phyloP scores from a whole-genome alignment of 2,329 filamentous ascomycete species.

The Annulohypoxylon truncatum region DNA sequence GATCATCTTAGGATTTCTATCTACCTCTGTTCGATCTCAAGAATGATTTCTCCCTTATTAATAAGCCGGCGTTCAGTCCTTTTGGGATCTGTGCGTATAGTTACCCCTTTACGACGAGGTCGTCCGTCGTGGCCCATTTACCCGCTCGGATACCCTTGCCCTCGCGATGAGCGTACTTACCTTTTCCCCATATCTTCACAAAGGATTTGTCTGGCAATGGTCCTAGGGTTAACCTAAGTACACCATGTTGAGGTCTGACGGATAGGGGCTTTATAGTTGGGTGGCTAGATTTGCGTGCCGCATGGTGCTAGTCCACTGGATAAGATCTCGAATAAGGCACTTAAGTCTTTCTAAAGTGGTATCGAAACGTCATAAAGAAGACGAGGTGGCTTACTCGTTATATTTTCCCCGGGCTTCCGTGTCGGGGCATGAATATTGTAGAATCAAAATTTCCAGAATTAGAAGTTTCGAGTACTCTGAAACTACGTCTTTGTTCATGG shows the following conservation, averaged over 20 bases:
- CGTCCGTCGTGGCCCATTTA: constrained; percentile 28
- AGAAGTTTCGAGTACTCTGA: no score
- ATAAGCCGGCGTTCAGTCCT: constrained; percentile 28
- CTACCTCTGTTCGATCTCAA: no score
- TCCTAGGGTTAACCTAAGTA: constrained; percentile 27
- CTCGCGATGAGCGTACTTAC: constrained; percentile 21
- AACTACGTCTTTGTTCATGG: no score
- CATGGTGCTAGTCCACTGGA: constrained; percentile 32
- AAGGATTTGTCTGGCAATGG: constrained; percentile 26
- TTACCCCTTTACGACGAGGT: constrained; percentile 21
- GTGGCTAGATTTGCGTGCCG: constrained; percentile 21
- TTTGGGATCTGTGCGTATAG: constrained; percentile 29
- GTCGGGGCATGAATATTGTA: no score
- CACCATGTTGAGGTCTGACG: constrained; percentile 30
- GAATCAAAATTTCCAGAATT: no score
- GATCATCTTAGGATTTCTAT: no score
- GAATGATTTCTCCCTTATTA: no score
- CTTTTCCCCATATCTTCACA: constrained; percentile 33
- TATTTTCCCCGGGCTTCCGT: constrained; percentile 24
- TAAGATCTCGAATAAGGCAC: no score
- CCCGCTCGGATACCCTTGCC: constrained; percentile 7
- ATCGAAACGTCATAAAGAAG: no score
- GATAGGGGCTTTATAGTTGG: constrained; percentile 21
- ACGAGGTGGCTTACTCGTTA: constrained; percentile 13
- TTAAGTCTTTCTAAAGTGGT: no score